A percentile compares a stretch with the other conserved stretches of the same genome.
These are phyloP conservation scores for Clarireedia monteithiana DNA, from an alignment of 2,329 filamentous ascomycete genomes.

Conservation along the genomic window DNA sequence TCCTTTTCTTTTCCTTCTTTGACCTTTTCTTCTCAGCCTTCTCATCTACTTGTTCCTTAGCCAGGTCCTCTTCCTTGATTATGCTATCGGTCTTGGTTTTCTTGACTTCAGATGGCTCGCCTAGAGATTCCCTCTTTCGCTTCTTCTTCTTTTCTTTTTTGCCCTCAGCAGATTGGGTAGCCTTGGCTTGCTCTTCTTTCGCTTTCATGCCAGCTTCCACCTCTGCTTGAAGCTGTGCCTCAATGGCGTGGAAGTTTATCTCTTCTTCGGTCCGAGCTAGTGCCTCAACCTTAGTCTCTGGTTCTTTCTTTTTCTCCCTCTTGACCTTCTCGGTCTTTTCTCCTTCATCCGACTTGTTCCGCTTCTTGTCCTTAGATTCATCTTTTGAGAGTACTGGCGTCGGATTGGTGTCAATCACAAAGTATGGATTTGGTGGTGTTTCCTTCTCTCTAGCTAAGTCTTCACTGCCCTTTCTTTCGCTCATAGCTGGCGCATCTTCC, in stretches of 20 bases:
- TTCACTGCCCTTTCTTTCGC: background rate
- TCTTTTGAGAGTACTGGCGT: slow-evolving; percentile 14
- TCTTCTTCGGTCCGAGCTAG: slow-evolving; percentile 3
- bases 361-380: slow-evolving; percentile 13
- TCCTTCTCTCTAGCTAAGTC: background rate
- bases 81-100: slow-evolving; percentile 12
- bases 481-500: slow-evolving; percentile 2
- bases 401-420: slow-evolving; percentile 22
- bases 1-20: slow-evolving; percentile 3
- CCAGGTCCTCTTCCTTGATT: background rate
- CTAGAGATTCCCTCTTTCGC: slow-evolving; percentile 9
- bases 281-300: slow-evolving; percentile 26
- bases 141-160: slow-evolving; percentile 18
- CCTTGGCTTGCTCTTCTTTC: slow-evolving; percentile 10
- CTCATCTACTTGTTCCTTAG: slow-evolving; percentile 5
- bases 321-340: background rate
- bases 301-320: slow-evolving; percentile 62
- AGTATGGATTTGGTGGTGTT: slow-evolving; percentile 19
- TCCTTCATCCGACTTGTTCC: background rate
- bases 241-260: slow-evolving; percentile 18
- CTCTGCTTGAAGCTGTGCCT: slow-evolving; percentile 19
- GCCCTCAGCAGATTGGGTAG: slow-evolving; percentile 12
- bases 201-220: slow-evolving; percentile 15
- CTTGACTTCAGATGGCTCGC: slow-evolving; percentile 6
- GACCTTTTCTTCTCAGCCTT: background rate